Evolutionary conservation across 805 yeast species (phyloP).

Genomic region (Wickerhamomyces bovis): DNA sequence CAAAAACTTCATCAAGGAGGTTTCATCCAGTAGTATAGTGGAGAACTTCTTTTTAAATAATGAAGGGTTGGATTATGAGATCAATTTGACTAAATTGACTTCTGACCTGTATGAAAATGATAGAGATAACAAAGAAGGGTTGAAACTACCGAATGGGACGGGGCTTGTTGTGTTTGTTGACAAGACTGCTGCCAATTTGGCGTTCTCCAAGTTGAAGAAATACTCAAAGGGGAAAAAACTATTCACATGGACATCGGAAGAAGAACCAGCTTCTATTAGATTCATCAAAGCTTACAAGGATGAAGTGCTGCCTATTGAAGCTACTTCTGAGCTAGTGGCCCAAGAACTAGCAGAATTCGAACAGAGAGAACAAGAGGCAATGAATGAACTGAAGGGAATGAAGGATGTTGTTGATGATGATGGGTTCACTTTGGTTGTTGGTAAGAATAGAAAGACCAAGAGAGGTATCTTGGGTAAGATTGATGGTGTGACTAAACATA

Average conservation of each 20-base stretch:
- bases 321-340: constrained; percentile 48
- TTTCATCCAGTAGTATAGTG: constrained; percentile 61
- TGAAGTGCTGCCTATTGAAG: constrained; percentile 40
- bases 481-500: constrained; percentile 33
- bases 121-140: constrained; percentile 21
- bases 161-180: constrained; percentile 74
- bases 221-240: constrained; percentile 33
- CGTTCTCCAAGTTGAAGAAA: constrained; percentile 57
- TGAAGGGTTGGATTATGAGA: constrained; percentile 37
- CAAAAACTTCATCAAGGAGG: constrained; percentile 49
- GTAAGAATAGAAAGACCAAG: constrained; percentile 76
- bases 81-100: constrained; percentile 54
- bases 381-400: constrained; percentile 48
- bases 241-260: constrained; percentile 25
- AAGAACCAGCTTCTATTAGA: constrained; percentile 30
- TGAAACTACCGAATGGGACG: constrained; percentile 64
- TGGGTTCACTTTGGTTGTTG: constrained; percentile 89
- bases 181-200: constrained; percentile 56
- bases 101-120: constrained; percentile 42
- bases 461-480: constrained; percentile 61
- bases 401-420: constrained; percentile 77
- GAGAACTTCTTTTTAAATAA: constrained; percentile 41
- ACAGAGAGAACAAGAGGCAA: constrained; percentile 57
- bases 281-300: constrained; percentile 36
- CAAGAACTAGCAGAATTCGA: constrained; percentile 62